These are phyloP conservation scores for Oryza glumipatula DNA, from an alignment of 176 grass and related monocot genomes.

Conservation along the genomic window DNA sequence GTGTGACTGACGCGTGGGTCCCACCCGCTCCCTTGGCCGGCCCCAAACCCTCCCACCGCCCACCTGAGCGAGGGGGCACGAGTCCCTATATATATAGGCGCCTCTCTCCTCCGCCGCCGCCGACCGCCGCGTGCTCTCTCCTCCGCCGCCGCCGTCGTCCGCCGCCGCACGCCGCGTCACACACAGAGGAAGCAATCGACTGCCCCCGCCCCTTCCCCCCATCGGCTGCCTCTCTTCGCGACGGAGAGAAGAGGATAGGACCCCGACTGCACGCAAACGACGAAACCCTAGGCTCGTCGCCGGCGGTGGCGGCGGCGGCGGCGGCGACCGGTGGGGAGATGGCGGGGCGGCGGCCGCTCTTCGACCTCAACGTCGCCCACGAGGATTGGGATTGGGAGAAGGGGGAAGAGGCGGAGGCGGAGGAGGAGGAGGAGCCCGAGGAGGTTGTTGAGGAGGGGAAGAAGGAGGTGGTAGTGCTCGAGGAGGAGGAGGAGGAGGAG, in stretches of 20 bases:
- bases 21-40: neutral
- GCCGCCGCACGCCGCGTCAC: no score
- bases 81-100: neutral
- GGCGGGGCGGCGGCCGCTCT: constrained; percentile 37
- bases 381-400: constrained; percentile 39
- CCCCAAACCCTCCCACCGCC: neutral
- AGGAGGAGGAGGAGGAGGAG: neutral
- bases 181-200: neutral
- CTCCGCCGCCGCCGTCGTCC: no score
- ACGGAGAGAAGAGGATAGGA: neutral
- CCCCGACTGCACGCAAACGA: no score
- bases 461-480: neutral
- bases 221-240: no score
- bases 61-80: neutral
- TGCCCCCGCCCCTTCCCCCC: no score
- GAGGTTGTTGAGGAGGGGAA: neutral
- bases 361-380: constrained; percentile 62
- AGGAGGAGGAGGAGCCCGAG: constrained; percentile 4
- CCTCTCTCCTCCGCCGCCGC: no score
- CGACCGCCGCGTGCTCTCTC: no score
- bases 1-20: neutral
- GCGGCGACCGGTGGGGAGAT: neutral
- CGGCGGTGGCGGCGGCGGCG: constrained; percentile 22
- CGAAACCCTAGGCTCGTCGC: constrained; percentile 53
- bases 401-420: neutral